Conservation (phyloP, 305 asterid species). For the Solanum aculeatissimum region DNA sequence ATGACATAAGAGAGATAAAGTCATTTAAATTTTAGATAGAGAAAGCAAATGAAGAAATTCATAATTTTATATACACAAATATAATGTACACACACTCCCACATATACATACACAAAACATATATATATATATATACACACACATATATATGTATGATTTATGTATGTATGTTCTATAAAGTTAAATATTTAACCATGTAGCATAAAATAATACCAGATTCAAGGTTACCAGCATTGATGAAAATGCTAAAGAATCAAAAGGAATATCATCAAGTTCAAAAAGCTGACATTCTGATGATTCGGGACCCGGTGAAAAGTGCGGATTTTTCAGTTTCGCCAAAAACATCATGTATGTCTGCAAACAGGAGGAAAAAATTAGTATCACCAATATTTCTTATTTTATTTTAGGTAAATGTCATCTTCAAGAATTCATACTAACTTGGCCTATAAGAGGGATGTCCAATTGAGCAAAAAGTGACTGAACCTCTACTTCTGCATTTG, state of each 20-base stretch:
- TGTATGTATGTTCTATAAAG: no score
- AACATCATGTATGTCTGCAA: slow-evolving; percentile 85
- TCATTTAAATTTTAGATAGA: background rate
- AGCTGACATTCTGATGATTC: slow-evolving; percentile 92
- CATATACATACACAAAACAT: background rate
- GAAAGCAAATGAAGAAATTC: background rate
- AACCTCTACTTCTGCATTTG: slow-evolving; percentile 85
- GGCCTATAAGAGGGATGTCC: slow-evolving; percentile 96
- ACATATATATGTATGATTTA: no score
- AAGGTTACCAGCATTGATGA: slow-evolving; percentile 91
- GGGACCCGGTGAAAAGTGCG: slow-evolving; percentile 84
- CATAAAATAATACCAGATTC: slow-evolving; percentile 43
- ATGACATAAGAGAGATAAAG: background rate
- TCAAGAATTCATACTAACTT: slow-evolving; percentile 30
- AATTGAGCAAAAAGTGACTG: slow-evolving; percentile 78
- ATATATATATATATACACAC: background rate
- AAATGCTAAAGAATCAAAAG: slow-evolving; percentile 84
- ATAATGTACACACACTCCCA: background rate
- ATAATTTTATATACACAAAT: background rate
- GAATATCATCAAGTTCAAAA: slow-evolving; percentile 64
- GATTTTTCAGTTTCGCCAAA: slow-evolving; percentile 79
- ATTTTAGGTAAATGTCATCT: background rate
- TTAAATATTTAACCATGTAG: background rate
- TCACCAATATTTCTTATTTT: background rate
- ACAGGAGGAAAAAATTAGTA: slow-evolving; percentile 6